Percentiles rank a stretch among this genome's conserved stretches.
Evolutionary conservation across 805 yeast species (phyloP).

Genomic region (Diddensiella transvaalensis): DNA sequence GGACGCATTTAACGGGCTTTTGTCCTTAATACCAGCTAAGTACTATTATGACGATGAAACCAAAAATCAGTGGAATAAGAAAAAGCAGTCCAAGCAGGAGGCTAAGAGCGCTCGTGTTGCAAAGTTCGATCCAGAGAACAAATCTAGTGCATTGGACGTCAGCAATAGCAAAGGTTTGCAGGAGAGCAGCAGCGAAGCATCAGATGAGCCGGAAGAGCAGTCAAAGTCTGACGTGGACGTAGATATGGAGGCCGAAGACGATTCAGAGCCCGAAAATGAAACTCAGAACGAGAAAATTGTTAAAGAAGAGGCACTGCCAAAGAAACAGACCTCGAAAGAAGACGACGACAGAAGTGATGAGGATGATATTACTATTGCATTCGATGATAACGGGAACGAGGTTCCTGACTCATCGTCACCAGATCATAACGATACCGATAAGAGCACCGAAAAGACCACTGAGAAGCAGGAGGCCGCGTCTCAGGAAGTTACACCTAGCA

Average conservation of each 20-base stretch:
- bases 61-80: conserved; percentile 85
- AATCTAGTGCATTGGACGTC: conserved; percentile 35
- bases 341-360: conserved; percentile 5
- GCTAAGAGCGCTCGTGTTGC: conserved; percentile 61
- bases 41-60: conserved; percentile 90
- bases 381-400: conserved; percentile 72
- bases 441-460: background rate
- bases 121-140: conserved; percentile 64
- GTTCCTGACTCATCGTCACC: conserved; percentile 20
- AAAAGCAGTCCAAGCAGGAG: conserved; percentile 62
- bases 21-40: conserved; percentile 90
- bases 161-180: conserved; percentile 22
- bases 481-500: conserved; percentile 19
- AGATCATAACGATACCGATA: background rate
- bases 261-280: conserved; percentile 3
- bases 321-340: conserved; percentile 29
- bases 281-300: background rate
- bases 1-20: conserved; percentile 72
- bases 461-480: conserved; percentile 15
- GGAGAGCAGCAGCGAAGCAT: conserved; percentile 29
- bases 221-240: conserved; percentile 11
- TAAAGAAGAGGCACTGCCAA: background rate
- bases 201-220: conserved; percentile 25
- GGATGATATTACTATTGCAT: conserved; percentile 38
- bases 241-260: conserved; percentile 8